Conservation (phyloP, 441 rosid species). For the Melastoma candidum region DNA sequence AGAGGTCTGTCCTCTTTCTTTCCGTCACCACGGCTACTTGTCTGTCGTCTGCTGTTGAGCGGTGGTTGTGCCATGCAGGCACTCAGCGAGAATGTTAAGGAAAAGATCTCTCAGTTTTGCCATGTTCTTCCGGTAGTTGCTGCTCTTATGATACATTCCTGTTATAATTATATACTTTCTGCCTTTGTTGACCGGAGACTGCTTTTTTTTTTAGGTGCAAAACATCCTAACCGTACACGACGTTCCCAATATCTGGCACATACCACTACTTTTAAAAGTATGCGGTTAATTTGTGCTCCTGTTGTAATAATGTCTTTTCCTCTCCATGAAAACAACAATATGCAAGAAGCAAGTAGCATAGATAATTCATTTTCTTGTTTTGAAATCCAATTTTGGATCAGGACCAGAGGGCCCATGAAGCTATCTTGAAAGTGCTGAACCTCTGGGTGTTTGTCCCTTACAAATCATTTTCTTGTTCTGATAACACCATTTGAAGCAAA, state of each 20-base stretch:
- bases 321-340: too few species aligned
- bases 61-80: conserved; percentile 3
- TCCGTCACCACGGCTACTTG: not conserved
- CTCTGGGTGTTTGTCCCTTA: conserved; percentile 1
- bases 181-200: not conserved
- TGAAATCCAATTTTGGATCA: not conserved
- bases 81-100: conserved; percentile 7
- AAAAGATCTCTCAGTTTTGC: conserved; percentile 9
- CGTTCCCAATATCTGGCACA: conserved; percentile 1
- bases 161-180: not conserved
- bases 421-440: conserved; percentile 5
- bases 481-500: too few species aligned
- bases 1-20: not conserved
- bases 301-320: not conserved
- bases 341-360: too few species aligned
- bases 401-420: conserved; percentile 9
- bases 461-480: not conserved
- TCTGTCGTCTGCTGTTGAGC: not conserved
- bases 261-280: conserved; percentile 7
- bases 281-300: not conserved
- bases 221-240: not conserved
- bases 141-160: not conserved
- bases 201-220: conserved; percentile 5
- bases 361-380: too few species aligned
- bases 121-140: conserved; percentile 7